Conservation (phyloP, 257 asterid species). For the Forsythia suspensa region DNA sequence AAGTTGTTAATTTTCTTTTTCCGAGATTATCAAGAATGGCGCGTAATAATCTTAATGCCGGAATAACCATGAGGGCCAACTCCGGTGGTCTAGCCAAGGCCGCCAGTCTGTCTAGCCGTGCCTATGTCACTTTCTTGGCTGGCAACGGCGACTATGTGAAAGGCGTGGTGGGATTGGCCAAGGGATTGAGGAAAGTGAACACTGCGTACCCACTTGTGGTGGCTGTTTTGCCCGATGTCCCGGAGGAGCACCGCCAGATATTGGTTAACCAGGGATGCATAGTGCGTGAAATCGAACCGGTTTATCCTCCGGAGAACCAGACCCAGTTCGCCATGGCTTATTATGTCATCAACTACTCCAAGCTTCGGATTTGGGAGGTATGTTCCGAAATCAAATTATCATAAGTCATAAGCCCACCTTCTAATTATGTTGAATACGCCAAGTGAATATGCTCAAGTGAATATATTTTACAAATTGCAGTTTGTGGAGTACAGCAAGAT, state of each 20-base stretch:
- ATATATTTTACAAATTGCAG: constrained; percentile 11
- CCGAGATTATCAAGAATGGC: not conserved
- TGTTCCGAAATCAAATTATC: too few species aligned
- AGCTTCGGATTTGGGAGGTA: constrained; percentile 36
- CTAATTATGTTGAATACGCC: too few species aligned
- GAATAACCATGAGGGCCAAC: not conserved
- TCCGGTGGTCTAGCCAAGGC: constrained; percentile 1
- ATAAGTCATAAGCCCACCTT: too few species aligned
- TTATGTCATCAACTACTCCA: constrained; percentile 34
- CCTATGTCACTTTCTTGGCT: constrained; percentile 37
- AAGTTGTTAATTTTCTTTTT: not conserved
- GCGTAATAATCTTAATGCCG: not conserved
- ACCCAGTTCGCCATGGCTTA: constrained; percentile 29
- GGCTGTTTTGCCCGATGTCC: constrained; percentile 37
- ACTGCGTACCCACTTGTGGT: constrained; percentile 33
- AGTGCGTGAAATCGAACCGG: constrained; percentile 31
- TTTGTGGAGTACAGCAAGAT: constrained; percentile 40
- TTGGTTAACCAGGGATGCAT: constrained; percentile 30
- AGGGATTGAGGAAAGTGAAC: constrained; percentile 33
- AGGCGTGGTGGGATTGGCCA: constrained; percentile 39
- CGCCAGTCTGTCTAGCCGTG: constrained; percentile 14
- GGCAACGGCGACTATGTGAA: constrained; percentile 37
- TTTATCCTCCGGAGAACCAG: constrained; percentile 16
- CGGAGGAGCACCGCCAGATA: constrained; percentile 31
- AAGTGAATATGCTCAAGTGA: not conserved